Conservation (phyloP, 2,329 filamentous ascomycete genomes). For the Neoscytalidium dimidiatum region DNA sequence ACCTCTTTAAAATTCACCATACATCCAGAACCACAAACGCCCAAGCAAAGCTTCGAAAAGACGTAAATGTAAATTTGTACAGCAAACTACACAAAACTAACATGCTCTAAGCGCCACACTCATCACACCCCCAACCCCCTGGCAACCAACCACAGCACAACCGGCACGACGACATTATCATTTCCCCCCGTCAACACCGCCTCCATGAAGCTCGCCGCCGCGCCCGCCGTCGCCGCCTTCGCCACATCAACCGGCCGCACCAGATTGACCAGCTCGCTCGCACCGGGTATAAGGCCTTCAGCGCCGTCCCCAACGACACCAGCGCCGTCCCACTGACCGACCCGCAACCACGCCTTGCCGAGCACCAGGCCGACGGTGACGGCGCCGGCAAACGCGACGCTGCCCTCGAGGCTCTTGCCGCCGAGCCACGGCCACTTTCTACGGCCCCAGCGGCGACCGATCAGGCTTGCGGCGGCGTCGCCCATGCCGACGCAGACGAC, state of each 20-base stretch:
- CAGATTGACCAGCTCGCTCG: slow-evolving; percentile 31
- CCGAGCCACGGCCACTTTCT: slow-evolving; percentile 96
- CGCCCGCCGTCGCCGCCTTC: slow-evolving; percentile 73
- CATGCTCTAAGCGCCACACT: not conserved
- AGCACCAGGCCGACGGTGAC: slow-evolving; percentile 74
- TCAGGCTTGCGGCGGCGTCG: slow-evolving; percentile 87
- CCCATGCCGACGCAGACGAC: slow-evolving; percentile 94
- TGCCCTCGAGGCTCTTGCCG: slow-evolving; percentile 91
- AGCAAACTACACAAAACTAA: not conserved
- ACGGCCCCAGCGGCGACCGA: slow-evolving; percentile 82
- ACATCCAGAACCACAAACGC: too few relatives aligned
- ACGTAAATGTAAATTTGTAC: too few relatives aligned
- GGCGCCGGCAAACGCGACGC: slow-evolving; percentile 75
- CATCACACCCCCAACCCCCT: slow-evolving; percentile 66
- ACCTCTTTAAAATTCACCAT: too few relatives aligned
- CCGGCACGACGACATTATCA: slow-evolving; percentile 95
- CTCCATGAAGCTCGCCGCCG: slow-evolving; percentile 85
- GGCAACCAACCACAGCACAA: slow-evolving; percentile 89
- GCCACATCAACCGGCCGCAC: slow-evolving; percentile 24
- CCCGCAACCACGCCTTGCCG: slow-evolving; percentile 71
- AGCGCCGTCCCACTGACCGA: slow-evolving; percentile 68
- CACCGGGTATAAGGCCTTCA: slow-evolving; percentile 35
- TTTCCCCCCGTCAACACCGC: slow-evolving; percentile 95
- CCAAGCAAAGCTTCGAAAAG: too few relatives aligned
- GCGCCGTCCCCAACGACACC: slow-evolving; percentile 35